phyloP scores from a whole-genome alignment of 768 basidiomycete genomes.

The Peribolospora baueri region DNA sequence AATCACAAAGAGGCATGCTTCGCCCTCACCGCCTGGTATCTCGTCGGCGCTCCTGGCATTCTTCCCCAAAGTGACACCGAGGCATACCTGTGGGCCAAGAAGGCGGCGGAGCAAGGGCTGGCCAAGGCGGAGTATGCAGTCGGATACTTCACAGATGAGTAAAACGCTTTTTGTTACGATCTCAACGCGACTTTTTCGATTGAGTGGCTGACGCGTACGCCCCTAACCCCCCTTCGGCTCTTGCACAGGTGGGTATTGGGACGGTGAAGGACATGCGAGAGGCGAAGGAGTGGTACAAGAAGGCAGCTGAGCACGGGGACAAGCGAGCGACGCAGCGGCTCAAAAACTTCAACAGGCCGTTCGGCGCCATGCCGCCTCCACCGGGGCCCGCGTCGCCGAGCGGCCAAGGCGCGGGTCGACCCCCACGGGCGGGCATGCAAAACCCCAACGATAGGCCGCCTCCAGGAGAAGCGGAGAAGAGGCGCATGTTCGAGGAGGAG shows the following conservation, averaged over 20 bases:
- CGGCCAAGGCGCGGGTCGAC: no score
- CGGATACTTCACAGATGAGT: conserved; percentile 68
- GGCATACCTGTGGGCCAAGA: conserved; percentile 90
- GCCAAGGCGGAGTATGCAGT: conserved; percentile 94
- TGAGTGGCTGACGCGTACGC: not conserved
- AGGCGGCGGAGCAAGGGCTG: conserved; percentile 72
- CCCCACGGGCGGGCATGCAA: no score
- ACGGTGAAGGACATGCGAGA: conserved; percentile 40
- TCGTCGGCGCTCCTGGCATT: conserved; percentile 91
- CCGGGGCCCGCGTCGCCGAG: not conserved
- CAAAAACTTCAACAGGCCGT: conserved; percentile 30
- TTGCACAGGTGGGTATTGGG: conserved; percentile 49
- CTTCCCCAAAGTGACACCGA: conserved; percentile 96
- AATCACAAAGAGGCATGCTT: conserved; percentile 92
- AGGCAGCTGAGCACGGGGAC: conserved; percentile 74
- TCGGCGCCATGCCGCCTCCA: conserved; percentile 2
- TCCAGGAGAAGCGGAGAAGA: no score
- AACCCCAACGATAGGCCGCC: no score
- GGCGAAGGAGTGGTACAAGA: conserved; percentile 62
- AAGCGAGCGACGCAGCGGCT: conserved; percentile 74
- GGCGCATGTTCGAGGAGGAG: no score
- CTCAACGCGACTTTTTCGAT: not conserved
- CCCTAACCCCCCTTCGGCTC: not conserved
- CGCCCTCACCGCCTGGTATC: conserved; percentile 94
- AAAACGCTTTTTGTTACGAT: not conserved